A percentile compares a stretch with the other conserved stretches of the same genome.
Evolutionary conservation across 306 rosid species (phyloP).

Genomic region (Cucurbita argyrosperma): DNA sequence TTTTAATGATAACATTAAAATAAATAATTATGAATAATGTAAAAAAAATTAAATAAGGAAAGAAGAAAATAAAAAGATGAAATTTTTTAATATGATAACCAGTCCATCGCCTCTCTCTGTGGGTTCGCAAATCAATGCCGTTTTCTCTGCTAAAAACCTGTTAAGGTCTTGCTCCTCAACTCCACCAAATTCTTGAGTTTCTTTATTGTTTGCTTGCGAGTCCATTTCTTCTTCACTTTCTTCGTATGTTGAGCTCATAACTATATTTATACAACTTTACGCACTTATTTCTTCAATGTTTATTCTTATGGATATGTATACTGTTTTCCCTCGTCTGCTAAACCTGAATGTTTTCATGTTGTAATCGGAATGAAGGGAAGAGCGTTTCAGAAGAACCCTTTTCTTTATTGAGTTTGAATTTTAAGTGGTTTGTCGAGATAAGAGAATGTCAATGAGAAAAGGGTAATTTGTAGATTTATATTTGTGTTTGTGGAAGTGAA

Average conservation of each 20-base stretch:
- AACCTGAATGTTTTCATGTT: not conserved
- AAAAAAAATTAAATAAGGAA: too few species aligned
- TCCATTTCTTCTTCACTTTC: not conserved
- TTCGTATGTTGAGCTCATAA: too few species aligned
- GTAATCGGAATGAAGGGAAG: not conserved
- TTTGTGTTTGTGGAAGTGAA: not conserved
- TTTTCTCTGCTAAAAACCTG: not conserved
- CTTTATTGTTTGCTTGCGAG: not conserved
- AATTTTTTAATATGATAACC: too few species aligned
- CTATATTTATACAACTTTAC: not conserved
- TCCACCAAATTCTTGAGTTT: not conserved
- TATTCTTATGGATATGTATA: not conserved
- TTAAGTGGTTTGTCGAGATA: not conserved
- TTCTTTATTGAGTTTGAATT: not conserved
- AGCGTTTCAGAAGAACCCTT: not conserved
- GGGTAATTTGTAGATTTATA: not conserved
- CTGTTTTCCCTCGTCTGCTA: not conserved
- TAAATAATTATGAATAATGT: too few species aligned
- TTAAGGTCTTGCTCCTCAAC: not conserved
- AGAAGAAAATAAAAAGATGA: too few species aligned
- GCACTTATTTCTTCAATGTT: not conserved
- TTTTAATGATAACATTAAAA: too few species aligned
- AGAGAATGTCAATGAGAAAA: not conserved
- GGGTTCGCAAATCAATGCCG: not conserved
- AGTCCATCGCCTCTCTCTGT: not conserved